Percentiles rank a stretch among this genome's conserved stretches.
Evolutionary conservation across 371 early-diverging fungal genomes (phyloP).

Genomic region (Quaeritorhiza haematococci): DNA sequence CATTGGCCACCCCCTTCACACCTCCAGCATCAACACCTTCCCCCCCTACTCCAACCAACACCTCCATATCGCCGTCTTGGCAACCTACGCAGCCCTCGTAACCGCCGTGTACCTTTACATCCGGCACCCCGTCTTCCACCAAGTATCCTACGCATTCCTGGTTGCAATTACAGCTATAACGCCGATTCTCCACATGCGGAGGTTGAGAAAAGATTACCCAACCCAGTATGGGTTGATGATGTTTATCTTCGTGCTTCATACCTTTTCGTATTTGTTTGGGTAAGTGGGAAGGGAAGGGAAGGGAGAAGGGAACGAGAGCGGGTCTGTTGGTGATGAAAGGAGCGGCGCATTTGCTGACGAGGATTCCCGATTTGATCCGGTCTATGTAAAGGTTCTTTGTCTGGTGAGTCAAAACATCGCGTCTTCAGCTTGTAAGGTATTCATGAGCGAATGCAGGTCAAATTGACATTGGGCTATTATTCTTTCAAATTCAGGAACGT

Average conservation of each 20-base stretch:
- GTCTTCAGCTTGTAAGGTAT: slow-evolving; percentile 13
- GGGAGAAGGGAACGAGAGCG: too few relatives aligned
- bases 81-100: slow-evolving; percentile 50
- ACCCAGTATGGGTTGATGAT: too few relatives aligned
- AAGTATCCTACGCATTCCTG: slow-evolving; percentile 60
- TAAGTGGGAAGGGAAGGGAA: slow-evolving; percentile 4
- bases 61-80: slow-evolving; percentile 29
- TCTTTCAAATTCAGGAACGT: slow-evolving; percentile 69
- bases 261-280: slow-evolving; percentile 31
- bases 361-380: too few relatives aligned
- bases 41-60: not conserved
- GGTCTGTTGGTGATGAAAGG: too few relatives aligned
- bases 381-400: slow-evolving; percentile 2
- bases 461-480: slow-evolving; percentile 60
- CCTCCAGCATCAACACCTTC: too few relatives aligned
- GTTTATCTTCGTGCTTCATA: too few relatives aligned
- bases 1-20: slow-evolving; percentile 41
- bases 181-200: slow-evolving; percentile 28
- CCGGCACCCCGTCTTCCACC: slow-evolving; percentile 70
- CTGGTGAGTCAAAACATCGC: slow-evolving; percentile 1
- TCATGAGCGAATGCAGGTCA: slow-evolving; percentile 1
- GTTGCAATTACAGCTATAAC: slow-evolving; percentile 42
- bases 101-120: slow-evolving; percentile 61
- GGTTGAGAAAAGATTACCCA: slow-evolving; percentile 23
- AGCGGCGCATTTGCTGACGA: too few relatives aligned